These are phyloP conservation scores for Tephrocybe sp. DNA, from an alignment of 768 basidiomycete genomes.

Conservation along the genomic window DNA sequence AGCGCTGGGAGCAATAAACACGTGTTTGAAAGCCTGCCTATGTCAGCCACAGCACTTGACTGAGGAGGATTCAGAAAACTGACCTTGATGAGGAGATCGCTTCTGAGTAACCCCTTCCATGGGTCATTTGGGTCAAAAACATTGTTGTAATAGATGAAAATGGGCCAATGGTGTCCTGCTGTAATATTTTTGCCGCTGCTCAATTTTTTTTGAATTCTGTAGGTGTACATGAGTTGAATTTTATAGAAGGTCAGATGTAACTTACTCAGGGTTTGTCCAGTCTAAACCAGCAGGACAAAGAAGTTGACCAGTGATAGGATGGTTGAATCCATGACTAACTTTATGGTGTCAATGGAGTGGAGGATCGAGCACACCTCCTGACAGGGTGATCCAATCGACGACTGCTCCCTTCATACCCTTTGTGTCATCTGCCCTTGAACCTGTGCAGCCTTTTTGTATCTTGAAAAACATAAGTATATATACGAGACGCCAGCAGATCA, in stretches of 20 bases:
- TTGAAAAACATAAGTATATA: too few relatives aligned
- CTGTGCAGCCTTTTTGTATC: constrained; percentile 23
- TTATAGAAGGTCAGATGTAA: background rate
- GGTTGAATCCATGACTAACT: constrained; percentile 12
- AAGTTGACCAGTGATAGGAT: constrained; percentile 12
- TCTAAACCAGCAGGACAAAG: constrained; percentile 17
- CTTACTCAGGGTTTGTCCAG: constrained; percentile 16
- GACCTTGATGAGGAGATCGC: too few relatives aligned
- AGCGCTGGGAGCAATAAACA: too few relatives aligned
- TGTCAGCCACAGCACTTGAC: too few relatives aligned
- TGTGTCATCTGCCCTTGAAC: constrained; percentile 19
- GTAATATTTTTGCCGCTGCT: too few relatives aligned
- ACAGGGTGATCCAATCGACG: constrained; percentile 23
- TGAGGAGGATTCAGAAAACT: too few relatives aligned
- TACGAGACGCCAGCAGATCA: too few relatives aligned
- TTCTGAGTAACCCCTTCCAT: constrained; percentile 19
- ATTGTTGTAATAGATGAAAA: too few relatives aligned
- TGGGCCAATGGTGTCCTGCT: too few relatives aligned
- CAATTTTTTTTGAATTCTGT: too few relatives aligned
- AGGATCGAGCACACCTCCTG: constrained; percentile 9
- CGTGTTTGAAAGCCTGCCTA: too few relatives aligned
- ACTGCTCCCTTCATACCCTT: constrained; percentile 19
- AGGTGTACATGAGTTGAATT: constrained; percentile 1
- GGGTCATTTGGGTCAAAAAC: background rate
- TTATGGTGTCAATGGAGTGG: background rate